A percentile compares a stretch with the other conserved stretches of the same genome.
Conservation (phyloP, 2,329 filamentous ascomycete genomes). For the Colletotrichum neosansevieriae region DNA sequence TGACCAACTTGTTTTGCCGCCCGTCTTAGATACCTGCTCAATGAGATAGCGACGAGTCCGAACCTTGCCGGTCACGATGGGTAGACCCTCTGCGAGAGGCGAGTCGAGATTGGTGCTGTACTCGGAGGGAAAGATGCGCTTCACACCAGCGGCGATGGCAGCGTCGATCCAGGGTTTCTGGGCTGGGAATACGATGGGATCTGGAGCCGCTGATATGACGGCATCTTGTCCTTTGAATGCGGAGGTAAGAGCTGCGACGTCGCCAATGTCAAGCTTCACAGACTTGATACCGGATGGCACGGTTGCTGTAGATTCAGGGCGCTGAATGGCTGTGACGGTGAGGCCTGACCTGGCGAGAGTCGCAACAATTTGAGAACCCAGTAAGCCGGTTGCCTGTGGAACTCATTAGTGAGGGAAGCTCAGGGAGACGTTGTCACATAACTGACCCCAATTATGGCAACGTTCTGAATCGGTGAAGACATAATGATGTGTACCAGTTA, state of each 20-base stretch:
- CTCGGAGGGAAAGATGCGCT: constrained; percentile 66
- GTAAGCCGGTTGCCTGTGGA: constrained; percentile 46
- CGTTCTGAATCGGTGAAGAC: constrained; percentile 3
- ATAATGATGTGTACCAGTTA: neutral
- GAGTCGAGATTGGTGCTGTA: constrained; percentile 52
- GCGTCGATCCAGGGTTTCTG: constrained; percentile 65
- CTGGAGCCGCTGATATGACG: constrained; percentile 61
- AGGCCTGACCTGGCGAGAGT: constrained; percentile 49
- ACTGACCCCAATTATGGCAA: constrained; percentile 27
- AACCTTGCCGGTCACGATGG: constrained; percentile 42
- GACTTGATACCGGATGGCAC: constrained; percentile 48
- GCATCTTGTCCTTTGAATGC: constrained; percentile 69
- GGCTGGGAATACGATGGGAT: constrained; percentile 50
- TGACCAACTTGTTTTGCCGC: constrained; percentile 46
- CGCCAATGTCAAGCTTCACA: constrained; percentile 51
- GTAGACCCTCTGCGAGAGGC: constrained; percentile 38
- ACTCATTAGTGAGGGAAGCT: neutral
- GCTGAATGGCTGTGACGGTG: constrained; percentile 52
- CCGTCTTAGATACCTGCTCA: constrained; percentile 31
- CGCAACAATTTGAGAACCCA: constrained; percentile 49
- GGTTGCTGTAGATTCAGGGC: constrained; percentile 54
- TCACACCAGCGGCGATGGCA: constrained; percentile 63
- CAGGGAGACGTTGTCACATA: neutral
- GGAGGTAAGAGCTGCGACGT: constrained; percentile 58
- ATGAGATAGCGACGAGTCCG: constrained; percentile 31